These are phyloP conservation scores for Anthracocystis setariae DNA, from an alignment of 1,284 basidiomycete genomes.

Conservation along the genomic window DNA sequence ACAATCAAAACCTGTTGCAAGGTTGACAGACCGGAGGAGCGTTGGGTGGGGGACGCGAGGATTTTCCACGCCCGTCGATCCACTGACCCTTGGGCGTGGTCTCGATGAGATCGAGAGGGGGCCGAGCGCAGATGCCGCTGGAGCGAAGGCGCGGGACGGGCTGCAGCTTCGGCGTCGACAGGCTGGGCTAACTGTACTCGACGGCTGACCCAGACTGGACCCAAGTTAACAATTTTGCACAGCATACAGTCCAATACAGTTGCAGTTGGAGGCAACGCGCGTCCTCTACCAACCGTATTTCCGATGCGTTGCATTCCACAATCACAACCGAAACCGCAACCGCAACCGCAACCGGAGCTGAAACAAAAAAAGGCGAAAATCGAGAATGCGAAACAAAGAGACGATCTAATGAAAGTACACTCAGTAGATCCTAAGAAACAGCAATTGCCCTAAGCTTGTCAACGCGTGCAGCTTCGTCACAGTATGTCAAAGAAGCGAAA, in stretches of 20 bases:
- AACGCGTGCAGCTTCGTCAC: too few relatives aligned
- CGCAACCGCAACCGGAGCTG: too few relatives aligned
- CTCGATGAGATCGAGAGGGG: too few relatives aligned
- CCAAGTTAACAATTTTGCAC: neutral
- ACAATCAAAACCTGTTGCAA: too few relatives aligned
- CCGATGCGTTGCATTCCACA: neutral
- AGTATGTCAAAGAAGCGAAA: too few relatives aligned
- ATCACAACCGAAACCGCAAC: neutral
- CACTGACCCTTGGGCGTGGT: neutral
- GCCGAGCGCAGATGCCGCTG: constrained; percentile 1
- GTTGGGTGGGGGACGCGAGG: neutral
- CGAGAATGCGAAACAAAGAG: neutral
- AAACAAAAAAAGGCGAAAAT: neutral
- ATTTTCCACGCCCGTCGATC: neutral
- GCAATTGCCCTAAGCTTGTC: too few relatives aligned
- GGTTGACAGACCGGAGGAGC: too few relatives aligned
- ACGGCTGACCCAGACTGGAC: neutral
- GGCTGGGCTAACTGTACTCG: neutral
- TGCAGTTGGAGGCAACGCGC: neutral
- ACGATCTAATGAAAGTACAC: neutral
- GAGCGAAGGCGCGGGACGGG: constrained; percentile 2
- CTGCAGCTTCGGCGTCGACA: neutral
- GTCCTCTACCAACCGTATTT: too few relatives aligned
- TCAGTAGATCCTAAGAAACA: too few relatives aligned
- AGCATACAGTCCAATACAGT: neutral